Evolutionary conservation across 2,329 filamentous ascomycete genomes (phyloP).

Genomic region (Aspergillus ochraceus): DNA sequence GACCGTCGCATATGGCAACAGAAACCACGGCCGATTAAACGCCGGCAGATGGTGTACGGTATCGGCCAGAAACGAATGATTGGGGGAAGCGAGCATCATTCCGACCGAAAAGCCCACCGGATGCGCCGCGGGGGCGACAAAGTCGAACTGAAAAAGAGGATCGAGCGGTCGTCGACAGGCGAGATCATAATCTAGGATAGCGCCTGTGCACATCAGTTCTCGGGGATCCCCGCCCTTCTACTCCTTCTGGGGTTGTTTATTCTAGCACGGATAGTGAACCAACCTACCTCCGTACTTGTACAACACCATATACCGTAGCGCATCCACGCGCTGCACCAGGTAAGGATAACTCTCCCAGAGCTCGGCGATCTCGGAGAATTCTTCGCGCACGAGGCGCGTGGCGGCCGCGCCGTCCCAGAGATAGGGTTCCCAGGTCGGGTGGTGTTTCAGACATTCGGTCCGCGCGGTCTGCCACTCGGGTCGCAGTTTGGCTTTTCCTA

Average conservation of each 20-base stretch:
- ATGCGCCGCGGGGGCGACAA: slow-evolving; percentile 44
- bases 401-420: slow-evolving; percentile 18
- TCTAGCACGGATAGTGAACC: neutral
- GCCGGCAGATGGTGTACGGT: slow-evolving; percentile 34
- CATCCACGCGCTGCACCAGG: slow-evolving; percentile 23
- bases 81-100: slow-evolving; percentile 43
- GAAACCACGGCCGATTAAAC: slow-evolving; percentile 43
- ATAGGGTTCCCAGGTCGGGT: slow-evolving; percentile 15
- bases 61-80: slow-evolving; percentile 35
- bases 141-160: slow-evolving; percentile 42
- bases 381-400: slow-evolving; percentile 13
- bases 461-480: slow-evolving; percentile 20
- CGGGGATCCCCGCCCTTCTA: neutral
- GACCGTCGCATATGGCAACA: slow-evolving; percentile 42
- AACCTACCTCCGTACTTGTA: slow-evolving; percentile 20
- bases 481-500: slow-evolving; percentile 12
- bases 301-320: slow-evolving; percentile 24
- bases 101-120: slow-evolving; percentile 44
- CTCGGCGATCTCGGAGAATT: slow-evolving; percentile 16
- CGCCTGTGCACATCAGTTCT: slow-evolving; percentile 6
- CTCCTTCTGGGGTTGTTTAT: neutral
- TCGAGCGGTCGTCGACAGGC: slow-evolving; percentile 42
- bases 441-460: slow-evolving; percentile 15
- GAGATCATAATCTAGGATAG: slow-evolving; percentile 39
- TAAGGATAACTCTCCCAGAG: slow-evolving; percentile 21